Evolutionary conservation across 2,329 filamentous ascomycete genomes (phyloP).

Genomic region (Calonectria leucothoes): DNA sequence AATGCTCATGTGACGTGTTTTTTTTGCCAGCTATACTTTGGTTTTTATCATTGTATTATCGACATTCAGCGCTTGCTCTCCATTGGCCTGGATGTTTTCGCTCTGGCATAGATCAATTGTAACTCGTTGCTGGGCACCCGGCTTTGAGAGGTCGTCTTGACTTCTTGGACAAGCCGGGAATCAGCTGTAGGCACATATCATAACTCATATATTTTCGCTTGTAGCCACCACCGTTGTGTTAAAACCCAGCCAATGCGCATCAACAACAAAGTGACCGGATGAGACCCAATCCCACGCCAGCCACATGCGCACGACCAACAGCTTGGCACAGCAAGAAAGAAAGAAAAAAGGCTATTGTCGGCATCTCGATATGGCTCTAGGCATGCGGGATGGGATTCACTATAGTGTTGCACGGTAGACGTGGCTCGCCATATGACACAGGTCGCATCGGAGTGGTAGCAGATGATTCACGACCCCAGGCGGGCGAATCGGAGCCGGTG

Average conservation of each 20-base stretch:
- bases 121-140: slow-evolving; percentile 68
- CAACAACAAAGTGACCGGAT: background rate
- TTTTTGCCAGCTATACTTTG: slow-evolving; percentile 51
- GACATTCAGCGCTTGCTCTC: slow-evolving; percentile 59
- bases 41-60: slow-evolving; percentile 53
- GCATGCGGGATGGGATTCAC: slow-evolving; percentile 1
- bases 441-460: slow-evolving; percentile 8
- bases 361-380: background rate
- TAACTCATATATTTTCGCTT: background rate
- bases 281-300: slow-evolving; percentile 9
- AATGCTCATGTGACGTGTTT: slow-evolving; percentile 10
- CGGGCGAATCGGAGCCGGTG: slow-evolving; percentile 15
- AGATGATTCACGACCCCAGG: slow-evolving; percentile 10
- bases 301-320: background rate
- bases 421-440: slow-evolving; percentile 12
- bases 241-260: background rate
- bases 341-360: background rate
- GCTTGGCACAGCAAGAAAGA: background rate
- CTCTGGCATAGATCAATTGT: slow-evolving; percentile 64
- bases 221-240: slow-evolving; percentile 5
- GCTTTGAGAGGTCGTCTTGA: slow-evolving; percentile 67
- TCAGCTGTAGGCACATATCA: slow-evolving; percentile 68
- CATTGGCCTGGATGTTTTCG: slow-evolving; percentile 66
- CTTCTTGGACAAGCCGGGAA: slow-evolving; percentile 65
- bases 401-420: slow-evolving; percentile 11